Percentiles rank a stretch among this genome's conserved stretches.
Conservation (phyloP, 345 rosid species). For the Euphorbia lathyris region DNA sequence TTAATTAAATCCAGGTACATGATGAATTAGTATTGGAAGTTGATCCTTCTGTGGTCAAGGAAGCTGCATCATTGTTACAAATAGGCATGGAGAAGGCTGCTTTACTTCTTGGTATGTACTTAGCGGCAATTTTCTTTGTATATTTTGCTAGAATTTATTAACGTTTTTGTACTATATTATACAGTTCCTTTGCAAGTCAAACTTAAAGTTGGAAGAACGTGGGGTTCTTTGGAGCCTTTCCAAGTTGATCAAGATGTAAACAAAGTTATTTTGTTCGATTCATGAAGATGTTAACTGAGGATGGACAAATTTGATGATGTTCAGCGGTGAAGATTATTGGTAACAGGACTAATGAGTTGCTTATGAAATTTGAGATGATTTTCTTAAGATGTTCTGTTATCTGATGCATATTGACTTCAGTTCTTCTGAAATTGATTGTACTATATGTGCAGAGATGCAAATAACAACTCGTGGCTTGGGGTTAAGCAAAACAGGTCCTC, state of each 20-base stretch:
- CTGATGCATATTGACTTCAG: not conserved
- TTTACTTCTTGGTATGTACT: constrained; percentile 58
- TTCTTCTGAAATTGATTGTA: not conserved
- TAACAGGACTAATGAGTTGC: constrained; percentile 8
- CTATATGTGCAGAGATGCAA: constrained; percentile 11
- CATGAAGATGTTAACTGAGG: constrained; percentile 10
- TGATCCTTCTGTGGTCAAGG: constrained; percentile 63
- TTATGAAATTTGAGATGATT: constrained; percentile 1
- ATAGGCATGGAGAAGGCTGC: constrained; percentile 81
- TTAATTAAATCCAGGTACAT: constrained; percentile 58
- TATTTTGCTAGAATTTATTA: constrained; percentile 10
- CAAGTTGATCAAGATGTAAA: constrained; percentile 34
- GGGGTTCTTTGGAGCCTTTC: constrained; percentile 84
- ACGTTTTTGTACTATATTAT: constrained; percentile 14
- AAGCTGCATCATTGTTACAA: constrained; percentile 65
- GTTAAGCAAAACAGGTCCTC: not conserved
- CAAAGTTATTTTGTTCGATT: constrained; percentile 24
- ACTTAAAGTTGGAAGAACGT: constrained; percentile 81
- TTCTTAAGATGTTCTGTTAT: constrained; percentile 2
- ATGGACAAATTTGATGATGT: constrained; percentile 9
- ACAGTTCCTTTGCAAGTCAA: constrained; percentile 87
- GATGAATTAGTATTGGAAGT: constrained; percentile 90
- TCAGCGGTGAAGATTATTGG: constrained; percentile 12
- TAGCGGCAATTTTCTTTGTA: not conserved
- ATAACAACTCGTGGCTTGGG: constrained; percentile 2